Conservation (phyloP, 768 basidiomycete genomes). For the Plicaturopsis crispa region DNA sequence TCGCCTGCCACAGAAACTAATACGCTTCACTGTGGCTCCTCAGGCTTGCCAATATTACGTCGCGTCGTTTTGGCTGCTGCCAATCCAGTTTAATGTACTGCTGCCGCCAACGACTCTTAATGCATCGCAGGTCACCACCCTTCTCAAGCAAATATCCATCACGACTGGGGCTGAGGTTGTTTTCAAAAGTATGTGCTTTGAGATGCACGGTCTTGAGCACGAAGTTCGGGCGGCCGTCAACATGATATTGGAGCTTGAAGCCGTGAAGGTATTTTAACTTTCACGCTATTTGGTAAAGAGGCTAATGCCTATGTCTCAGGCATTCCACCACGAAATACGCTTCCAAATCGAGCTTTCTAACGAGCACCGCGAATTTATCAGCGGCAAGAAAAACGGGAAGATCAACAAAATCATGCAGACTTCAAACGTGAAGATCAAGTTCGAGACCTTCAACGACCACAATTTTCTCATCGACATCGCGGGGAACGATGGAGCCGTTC, state of each 20-base stretch:
- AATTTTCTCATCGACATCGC: slow-evolving; percentile 92
- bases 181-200: slow-evolving; percentile 96
- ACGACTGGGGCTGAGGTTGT: slow-evolving; percentile 89
- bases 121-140: slow-evolving; percentile 70
- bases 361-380: slow-evolving; percentile 97
- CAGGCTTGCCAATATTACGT: slow-evolving; percentile 94
- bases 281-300: too few relatives aligned
- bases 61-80: slow-evolving; percentile 95
- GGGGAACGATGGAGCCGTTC: slow-evolving; percentile 74
- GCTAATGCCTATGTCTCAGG: too few relatives aligned
- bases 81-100: slow-evolving; percentile 88
- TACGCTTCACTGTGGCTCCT: too few relatives aligned
- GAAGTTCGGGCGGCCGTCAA: slow-evolving; percentile 82
- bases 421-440: slow-evolving; percentile 96
- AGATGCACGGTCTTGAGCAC: slow-evolving; percentile 89
- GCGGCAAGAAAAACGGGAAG: slow-evolving; percentile 99
- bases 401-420: slow-evolving; percentile 99
- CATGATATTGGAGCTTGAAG: slow-evolving; percentile 85
- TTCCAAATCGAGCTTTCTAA: slow-evolving; percentile 98
- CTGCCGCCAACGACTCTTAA: slow-evolving; percentile 79
- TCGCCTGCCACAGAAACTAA: too few relatives aligned
- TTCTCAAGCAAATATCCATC: slow-evolving; percentile 82
- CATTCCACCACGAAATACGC: slow-evolving; percentile 94
- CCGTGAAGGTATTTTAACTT: slow-evolving; percentile 64
- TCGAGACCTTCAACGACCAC: slow-evolving; percentile 95